phyloP scores from a whole-genome alignment of 2,329 filamentous ascomycete species.

The Paraconiothyrium sp. region DNA sequence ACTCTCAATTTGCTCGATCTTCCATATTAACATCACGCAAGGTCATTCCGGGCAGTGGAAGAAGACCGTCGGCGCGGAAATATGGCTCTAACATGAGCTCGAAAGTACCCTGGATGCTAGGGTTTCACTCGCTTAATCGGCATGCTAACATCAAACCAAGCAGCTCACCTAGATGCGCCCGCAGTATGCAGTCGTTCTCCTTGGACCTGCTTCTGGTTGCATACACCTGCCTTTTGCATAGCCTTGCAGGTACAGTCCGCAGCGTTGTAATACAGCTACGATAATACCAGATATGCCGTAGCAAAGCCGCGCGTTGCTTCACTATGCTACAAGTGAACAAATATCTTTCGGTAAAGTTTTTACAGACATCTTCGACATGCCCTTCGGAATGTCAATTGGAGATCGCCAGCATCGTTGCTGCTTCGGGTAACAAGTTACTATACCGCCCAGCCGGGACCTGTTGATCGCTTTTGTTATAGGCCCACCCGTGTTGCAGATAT shows the following conservation, averaged over 20 bases:
- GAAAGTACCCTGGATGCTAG: conserved; percentile 15
- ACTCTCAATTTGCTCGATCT: conserved; percentile 6
- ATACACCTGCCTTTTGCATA: background rate
- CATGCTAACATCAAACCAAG: background rate
- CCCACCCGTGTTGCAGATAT: conserved; percentile 24
- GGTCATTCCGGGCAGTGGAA: conserved; percentile 13
- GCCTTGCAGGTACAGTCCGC: background rate
- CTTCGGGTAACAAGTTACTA: conserved; percentile 14
- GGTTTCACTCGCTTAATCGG: conserved; percentile 26
- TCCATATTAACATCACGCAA: conserved; percentile 23
- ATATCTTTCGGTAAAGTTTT: conserved; percentile 8
- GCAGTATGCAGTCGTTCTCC: background rate
- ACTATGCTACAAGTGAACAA: conserved; percentile 8
- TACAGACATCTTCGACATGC: background rate
- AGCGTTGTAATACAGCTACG: conserved; percentile 16
- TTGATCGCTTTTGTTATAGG: conserved; percentile 25
- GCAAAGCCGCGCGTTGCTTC: conserved; percentile 24
- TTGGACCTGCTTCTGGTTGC: background rate
- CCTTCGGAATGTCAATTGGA: background rate
- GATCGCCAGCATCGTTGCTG: conserved; percentile 19
- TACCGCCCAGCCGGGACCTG: conserved; percentile 16
- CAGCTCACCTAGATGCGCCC: background rate
- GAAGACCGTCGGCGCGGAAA: background rate
- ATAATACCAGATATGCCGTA: background rate
- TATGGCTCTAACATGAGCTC: conserved; percentile 18